Evolutionary conservation across 225 moss, liverwort and hornwort species (phyloP).

Genomic region (Rhytidiadelphus loreus): DNA sequence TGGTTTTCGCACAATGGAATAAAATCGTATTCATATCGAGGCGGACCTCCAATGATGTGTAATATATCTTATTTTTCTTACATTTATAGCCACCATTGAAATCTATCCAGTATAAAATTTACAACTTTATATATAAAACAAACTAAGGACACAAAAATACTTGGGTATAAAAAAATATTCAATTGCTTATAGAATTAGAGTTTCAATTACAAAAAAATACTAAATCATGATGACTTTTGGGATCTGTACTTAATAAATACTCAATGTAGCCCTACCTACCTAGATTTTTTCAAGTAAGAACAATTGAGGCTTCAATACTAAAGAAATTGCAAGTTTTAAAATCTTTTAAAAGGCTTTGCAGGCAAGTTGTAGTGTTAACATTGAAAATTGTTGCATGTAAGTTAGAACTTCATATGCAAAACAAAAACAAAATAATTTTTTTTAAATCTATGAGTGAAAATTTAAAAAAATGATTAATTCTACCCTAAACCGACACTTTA

Average conservation of each 20-base stretch:
- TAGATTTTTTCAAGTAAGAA: background rate
- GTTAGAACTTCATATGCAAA: background rate
- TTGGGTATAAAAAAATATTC: background rate
- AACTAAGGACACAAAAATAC: background rate
- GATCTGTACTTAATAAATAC: background rate
- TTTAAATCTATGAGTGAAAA: background rate
- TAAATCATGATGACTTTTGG: too few species aligned
- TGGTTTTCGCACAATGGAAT: background rate
- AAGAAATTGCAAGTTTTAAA: background rate
- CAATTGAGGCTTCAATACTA: fast-evolving
- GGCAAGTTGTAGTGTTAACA: background rate
- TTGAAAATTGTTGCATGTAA: background rate
- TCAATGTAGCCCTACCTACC: too few species aligned
- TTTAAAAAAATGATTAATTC: background rate
- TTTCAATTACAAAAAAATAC: background rate
- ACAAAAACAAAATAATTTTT: background rate
- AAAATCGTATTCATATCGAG: background rate
- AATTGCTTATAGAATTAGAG: background rate
- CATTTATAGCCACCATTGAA: background rate
- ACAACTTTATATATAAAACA: background rate
- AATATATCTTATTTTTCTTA: background rate
- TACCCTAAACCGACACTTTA: background rate
- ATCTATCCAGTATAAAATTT: background rate
- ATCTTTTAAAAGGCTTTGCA: background rate
- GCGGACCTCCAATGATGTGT: conserved; percentile 21